Evolutionary conservation across 192 early-diverging fungal genomes (phyloP).

Genomic region (Podila clonocystis): DNA sequence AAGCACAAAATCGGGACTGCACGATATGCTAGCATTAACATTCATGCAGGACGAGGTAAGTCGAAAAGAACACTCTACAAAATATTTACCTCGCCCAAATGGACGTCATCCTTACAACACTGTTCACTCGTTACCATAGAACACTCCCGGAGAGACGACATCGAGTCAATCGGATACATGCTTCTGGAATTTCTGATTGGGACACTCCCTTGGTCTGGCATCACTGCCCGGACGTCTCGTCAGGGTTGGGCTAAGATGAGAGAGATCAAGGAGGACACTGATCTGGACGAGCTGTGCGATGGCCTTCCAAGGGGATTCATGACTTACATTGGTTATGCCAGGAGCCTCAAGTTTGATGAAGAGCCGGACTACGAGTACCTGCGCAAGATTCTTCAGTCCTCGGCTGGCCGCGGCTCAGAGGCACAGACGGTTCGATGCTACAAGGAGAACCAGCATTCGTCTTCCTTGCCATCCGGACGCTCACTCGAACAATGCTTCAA

Average conservation of each 20-base stretch:
- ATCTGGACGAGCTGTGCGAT: conserved; percentile 81
- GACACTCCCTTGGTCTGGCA: conserved; percentile 85
- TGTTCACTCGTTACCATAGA: conserved; percentile 45
- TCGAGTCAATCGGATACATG: conserved; percentile 86
- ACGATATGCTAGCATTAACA: conserved; percentile 85
- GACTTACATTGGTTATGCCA: conserved; percentile 73
- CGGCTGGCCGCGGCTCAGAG: conserved; percentile 34
- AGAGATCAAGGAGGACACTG: conserved; percentile 80
- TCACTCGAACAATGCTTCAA: conserved; percentile 20
- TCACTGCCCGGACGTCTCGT: conserved; percentile 82
- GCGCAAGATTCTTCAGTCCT: conserved; percentile 45
- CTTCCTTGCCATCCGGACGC: neutral
- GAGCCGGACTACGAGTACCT: conserved; percentile 83
- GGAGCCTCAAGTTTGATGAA: conserved; percentile 79
- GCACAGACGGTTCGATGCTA: conserved; percentile 41
- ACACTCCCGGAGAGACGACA: conserved; percentile 86
- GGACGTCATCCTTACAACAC: no score
- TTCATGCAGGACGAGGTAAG: conserved; percentile 82
- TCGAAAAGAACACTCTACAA: neutral
- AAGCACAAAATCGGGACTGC: conserved; percentile 79
- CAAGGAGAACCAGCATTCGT: conserved; percentile 4
- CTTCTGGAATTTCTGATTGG: conserved; percentile 83
- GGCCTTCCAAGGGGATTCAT: conserved; percentile 80
- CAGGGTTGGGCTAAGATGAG: conserved; percentile 91
- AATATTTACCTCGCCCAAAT: no score